Evolutionary conservation across 176 grass and related monocot genomes (phyloP), one percentile per base, ranked within the genome.

Genomic region (Cenchrus americanus): DNA sequence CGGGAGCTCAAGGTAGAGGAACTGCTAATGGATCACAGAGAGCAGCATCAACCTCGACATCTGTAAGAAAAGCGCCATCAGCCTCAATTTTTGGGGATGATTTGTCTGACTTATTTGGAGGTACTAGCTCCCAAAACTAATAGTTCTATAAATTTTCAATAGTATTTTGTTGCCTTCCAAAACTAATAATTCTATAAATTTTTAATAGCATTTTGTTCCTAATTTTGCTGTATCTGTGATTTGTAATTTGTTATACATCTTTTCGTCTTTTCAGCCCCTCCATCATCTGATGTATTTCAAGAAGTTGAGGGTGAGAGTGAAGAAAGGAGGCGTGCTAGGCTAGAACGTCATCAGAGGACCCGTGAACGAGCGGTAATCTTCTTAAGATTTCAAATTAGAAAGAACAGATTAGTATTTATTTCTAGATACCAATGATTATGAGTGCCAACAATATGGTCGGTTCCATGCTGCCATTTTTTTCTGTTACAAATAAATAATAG

Each of bases 241-340:
- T 30, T 30, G 27, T 30, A 30, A 30, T 30, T 30, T 14, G 37
- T 67, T 84, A 37, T 19, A 30, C 71, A 34, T 80, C 5, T 51
- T 62, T 57, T 47, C n/a, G 32, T 73, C 48, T 47, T 73, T 83
- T 62, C 78, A 99, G 96, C 87, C 15, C 87, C 93, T 71, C 78
- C 91, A 79, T 94, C 95, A 67, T 93, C 93, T 71, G 96, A 89
- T 52, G 83, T 86, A 80, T 94, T 96, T 84, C 93, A 94, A 96
- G 96, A 99, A 79, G 86, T 96, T 70, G 91, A 94, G 32, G 96
- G 96, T 14, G 96, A 99, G 71, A 92, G 74, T 84, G 87, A 89
- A 84, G 96, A 99, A 86, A 99, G 96, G 90, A 94, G 96, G 77
- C 83, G 84, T 12, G 96, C 96, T 79, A 99, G 96, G 72, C 73